Percentiles rank a stretch among this genome's conserved stretches.
phyloP scores from a whole-genome alignment of 495 filamentous ascomycete species.

The Halenospora varia region DNA sequence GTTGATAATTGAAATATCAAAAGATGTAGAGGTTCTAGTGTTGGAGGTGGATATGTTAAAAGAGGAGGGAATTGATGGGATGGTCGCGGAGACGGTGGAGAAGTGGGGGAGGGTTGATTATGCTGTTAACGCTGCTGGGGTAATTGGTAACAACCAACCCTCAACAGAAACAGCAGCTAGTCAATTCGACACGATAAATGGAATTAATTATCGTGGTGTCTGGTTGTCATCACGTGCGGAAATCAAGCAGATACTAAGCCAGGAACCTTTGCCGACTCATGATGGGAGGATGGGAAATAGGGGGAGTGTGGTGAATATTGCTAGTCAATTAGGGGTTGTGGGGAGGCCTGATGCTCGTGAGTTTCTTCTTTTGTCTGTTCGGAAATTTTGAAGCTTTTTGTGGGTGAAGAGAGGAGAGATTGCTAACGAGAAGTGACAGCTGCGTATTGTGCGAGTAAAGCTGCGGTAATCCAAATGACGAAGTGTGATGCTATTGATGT shows the following conservation, averaged over 20 bases:
- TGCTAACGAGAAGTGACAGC: slow-evolving; percentile 23
- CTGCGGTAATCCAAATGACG: slow-evolving; percentile 43
- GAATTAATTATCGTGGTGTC: slow-evolving; percentile 47
- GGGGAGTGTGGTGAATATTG: slow-evolving; percentile 49
- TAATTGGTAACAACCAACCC: slow-evolving; percentile 33
- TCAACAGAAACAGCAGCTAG: slow-evolving; percentile 33
- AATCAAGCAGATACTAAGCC: slow-evolving; percentile 42
- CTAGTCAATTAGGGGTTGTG: slow-evolving; percentile 51
- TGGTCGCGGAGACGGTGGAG: slow-evolving; percentile 29
- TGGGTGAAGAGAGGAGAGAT: neutral
- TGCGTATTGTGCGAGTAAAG: slow-evolving; percentile 44
- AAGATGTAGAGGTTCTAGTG: slow-evolving; percentile 28
- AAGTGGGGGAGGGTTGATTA: slow-evolving; percentile 47
- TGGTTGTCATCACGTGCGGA: slow-evolving; percentile 48
- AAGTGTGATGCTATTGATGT: slow-evolving; percentile 25
- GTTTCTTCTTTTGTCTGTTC: slow-evolving; percentile 16
- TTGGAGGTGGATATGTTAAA: slow-evolving; percentile 37
- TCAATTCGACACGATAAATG: slow-evolving; percentile 46
- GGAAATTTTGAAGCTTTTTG: neutral
- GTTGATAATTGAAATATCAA: slow-evolving; percentile 28
- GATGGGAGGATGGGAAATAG: slow-evolving; percentile 32
- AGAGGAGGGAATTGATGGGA: slow-evolving; percentile 37
- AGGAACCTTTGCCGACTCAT: slow-evolving; percentile 41
- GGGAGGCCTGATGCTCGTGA: slow-evolving; percentile 42
- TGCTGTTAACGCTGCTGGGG: slow-evolving; percentile 44